Evolutionary conservation across 495 filamentous ascomycete species (phyloP), one percentile per base, ranked within the genome.

Genomic region (Elaphomyces granulatus): DNA sequence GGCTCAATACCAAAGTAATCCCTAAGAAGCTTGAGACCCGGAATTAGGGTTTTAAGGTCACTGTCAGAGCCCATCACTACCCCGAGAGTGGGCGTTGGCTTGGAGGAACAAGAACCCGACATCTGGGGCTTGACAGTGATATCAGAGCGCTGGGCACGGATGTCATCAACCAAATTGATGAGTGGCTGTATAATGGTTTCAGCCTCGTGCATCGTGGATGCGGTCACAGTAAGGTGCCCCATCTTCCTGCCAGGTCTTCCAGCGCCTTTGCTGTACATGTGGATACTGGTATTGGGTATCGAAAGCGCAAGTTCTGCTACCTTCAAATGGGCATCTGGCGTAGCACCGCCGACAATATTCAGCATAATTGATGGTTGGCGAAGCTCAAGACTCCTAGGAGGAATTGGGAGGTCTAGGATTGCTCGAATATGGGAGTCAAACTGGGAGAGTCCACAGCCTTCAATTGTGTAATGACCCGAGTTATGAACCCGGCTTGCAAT

Each of bases 51-150:
- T 26, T 78, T 77, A 14, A 94, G 74, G 57, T 98, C 90, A 30
- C 83, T 90, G 63, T 94, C 87, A 3, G 90, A 96, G 43, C 90
- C 90, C 84, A 94, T 94, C 26, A 86, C 83, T 7, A 98, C 78
- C 6, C 80, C 80, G 6, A 95, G 78, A 3, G 85, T 61, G 1
- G 81, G 81, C 21, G 56, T 51, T 40, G 50, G 57, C 53, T 55
- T 62, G 14, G 55, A 52, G 37, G 48, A 45, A 33, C 52, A 54
- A 19, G 59, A 54, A 20, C 45, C 37, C 32, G 44, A 44, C 34
- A 20, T 23, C 8, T 32, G 8, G 14, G 62, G 43, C 40, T 64
- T 59, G 40, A 61, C 63, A 45, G 66, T 65, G 51, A 64, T 46
- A 38, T 61, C 61, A 47, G 50, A 55, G 23, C 79, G 70, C 47